These are phyloP conservation scores for Camellia granthamiana DNA, from an alignment of 148 eudicot genomes.

Conservation along the genomic window DNA sequence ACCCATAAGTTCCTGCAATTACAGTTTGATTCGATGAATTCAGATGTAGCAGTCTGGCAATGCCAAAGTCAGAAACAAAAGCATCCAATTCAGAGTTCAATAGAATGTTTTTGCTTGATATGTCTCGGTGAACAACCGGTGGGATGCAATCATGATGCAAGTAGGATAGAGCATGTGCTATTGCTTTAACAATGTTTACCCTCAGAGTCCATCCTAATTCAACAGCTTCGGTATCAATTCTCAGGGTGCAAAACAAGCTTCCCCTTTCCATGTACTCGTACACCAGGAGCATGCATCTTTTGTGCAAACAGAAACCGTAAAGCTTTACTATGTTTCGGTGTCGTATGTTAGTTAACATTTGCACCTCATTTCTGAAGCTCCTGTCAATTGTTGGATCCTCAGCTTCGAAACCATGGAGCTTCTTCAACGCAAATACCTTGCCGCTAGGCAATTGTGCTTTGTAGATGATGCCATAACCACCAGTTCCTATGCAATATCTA, in stretches of 20 bases:
- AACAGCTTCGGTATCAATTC: not conserved
- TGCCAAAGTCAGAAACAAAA: constrained; percentile 13
- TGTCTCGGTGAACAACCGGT: constrained; percentile 5
- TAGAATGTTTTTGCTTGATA: not conserved
- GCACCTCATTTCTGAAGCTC: constrained; percentile 21
- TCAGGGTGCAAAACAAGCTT: constrained; percentile 6
- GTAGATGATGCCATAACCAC: constrained; percentile 23
- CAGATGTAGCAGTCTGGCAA: not conserved
- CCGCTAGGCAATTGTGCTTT: constrained; percentile 14
- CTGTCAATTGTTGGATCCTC: constrained; percentile 9
- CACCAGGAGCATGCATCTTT: constrained; percentile 11
- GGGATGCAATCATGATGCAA: constrained; percentile 17
- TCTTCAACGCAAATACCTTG: constrained; percentile 19
- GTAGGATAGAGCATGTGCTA: constrained; percentile 19
- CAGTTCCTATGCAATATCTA: constrained; percentile 25
- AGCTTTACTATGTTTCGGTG: constrained; percentile 23
- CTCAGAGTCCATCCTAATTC: constrained; percentile 5
- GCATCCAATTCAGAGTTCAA: constrained; percentile 4
- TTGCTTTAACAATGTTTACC: constrained; percentile 3
- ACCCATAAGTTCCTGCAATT: not conserved
- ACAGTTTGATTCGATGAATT: constrained; percentile 9
- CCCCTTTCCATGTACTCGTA: constrained; percentile 17
- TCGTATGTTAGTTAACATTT: constrained; percentile 16
- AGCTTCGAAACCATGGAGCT: constrained; percentile 16
- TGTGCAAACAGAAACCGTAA: constrained; percentile 15